phyloP scores from a whole-genome alignment of 2,329 filamentous ascomycete species.

The Claviceps sorghi region DNA sequence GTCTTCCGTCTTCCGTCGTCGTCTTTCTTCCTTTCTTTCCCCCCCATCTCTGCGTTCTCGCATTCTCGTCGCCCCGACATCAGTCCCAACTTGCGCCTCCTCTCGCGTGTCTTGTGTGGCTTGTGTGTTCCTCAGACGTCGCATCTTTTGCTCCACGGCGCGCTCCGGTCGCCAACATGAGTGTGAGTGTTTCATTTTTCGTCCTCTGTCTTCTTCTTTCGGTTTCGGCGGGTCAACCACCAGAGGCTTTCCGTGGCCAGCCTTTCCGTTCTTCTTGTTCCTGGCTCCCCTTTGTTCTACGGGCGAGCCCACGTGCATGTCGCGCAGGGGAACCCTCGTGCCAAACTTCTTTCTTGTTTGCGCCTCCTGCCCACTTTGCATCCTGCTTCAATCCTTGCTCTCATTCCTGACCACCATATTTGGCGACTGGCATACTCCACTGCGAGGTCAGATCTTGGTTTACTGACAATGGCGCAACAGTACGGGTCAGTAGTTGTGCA shows the following conservation, averaged over 20 bases:
- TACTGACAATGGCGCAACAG: constrained; percentile 24
- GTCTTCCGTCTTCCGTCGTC: background rate
- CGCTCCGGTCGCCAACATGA: constrained; percentile 12
- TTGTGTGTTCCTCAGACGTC: background rate
- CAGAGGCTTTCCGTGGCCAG: background rate
- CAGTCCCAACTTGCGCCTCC: background rate
- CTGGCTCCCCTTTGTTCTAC: background rate
- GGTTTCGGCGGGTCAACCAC: constrained; percentile 11
- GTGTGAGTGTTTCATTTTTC: constrained; percentile 16
- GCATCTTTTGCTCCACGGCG: constrained; percentile 1
- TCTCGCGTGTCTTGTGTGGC: background rate
- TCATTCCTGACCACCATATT: background rate
- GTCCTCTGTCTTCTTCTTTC: constrained; percentile 10
- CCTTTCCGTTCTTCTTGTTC: background rate
- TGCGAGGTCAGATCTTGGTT: constrained; percentile 3
- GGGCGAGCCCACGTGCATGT: background rate
- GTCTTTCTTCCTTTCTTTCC: background rate
- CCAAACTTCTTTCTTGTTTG: background rate
- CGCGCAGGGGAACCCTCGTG: too few relatives aligned
- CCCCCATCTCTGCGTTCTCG: background rate
- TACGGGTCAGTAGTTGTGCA: constrained; percentile 35
- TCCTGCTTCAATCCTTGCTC: background rate
- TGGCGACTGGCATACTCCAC: background rate
- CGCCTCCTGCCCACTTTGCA: background rate
- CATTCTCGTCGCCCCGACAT: background rate